Evolutionary conservation across 805 yeast genomes (phyloP), one percentile per base, ranked within the genome.

Genomic region (Diddensiella santjacobensis): DNA sequence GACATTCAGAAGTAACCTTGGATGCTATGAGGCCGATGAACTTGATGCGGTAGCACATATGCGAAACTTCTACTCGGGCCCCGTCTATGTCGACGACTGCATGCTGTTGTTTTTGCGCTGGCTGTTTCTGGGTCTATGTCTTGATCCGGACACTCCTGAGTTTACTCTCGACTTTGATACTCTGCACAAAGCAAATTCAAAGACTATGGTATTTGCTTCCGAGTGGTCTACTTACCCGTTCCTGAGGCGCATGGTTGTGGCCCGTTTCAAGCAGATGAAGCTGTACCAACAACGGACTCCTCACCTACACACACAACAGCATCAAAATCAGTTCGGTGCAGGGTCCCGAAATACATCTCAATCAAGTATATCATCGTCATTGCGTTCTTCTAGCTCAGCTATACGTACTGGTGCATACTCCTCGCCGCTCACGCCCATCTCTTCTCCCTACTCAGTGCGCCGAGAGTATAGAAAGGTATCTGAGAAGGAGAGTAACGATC

Each of bases 101-200:
- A 30, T 42, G 3, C 26, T 47, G 11, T 40, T 43, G 15, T 39
- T 45, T 30, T 38, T 23, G 31, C 42, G 49, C 6, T 49, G 52
- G 52, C 24, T 49, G 44, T 49, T 41, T 31, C 22, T 45, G n/a
- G 52, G 49, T 11, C 40, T 49, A 2, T 41, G 49, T 18, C 22
- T 30, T n/a, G 46, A 45, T 29, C 52, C 52, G 10, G 47, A 49
- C 18, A 38, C 35, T 2, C 37, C 39, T n/a, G 49, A 46, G 39
- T 20, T 42, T 3, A 24, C 13, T 5, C 13, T 19, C 17, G 38
- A 42, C 17, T 43, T 43, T 31, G 24, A 15, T 22, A 35, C 37
- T 22, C 10, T 35, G 18, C 24, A 31, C n/a, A 19, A 5, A 5
- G 39, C 39, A 15, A 24, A 40, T 22, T 10, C 22, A 17, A 22